Evolutionary conservation across 495 filamentous ascomycete species (phyloP), one percentile per base, ranked within the genome.

Genomic region (Penicillium cosmopolitanum): DNA sequence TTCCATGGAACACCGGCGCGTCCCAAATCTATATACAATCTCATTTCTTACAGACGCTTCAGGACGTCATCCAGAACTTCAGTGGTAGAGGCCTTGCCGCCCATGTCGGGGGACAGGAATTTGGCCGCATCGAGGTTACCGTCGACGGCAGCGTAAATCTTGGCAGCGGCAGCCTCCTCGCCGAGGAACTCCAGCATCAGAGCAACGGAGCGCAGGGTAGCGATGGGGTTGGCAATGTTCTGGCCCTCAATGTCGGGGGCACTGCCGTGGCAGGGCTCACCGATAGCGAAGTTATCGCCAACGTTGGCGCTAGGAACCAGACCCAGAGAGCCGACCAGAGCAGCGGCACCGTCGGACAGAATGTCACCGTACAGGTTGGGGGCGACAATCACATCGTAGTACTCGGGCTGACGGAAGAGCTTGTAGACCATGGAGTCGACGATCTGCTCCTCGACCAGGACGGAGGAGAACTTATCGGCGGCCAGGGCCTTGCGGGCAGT

Each of bases 391-490:
- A 98, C 96, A 71, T 98, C 95, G 85, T 98, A 98, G 65, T 85
- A 85, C 61, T 85, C 84, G 50, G 95, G 95, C 76, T 97, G 90
- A 15, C 92, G 92, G 87, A 98, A 97, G 46, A 98, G 88, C 82
- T 98, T 98, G 85, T 98, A 98, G 42, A 98, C 92, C 95, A 98
- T 98, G 40, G 86, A 90, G 74, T 98, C 95, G 57, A 98, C 94
- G 64, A 98, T 98, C 82, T 98, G 95, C 82, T 98, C 95, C 72
- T 98, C 96, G 50, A 96, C 84, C 25, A 77, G 76, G 33, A 98
- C 79, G 34, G 69, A 74, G 2, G 66, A 67, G 77, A 88, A 95
- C 57, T 78, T 82, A 21, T 84, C 65, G 34, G 78, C 80, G 23
- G 85, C 81, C 16, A 97, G 90, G 11, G 90, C 89, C 11, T 75